Conservation (phyloP, 768 basidiomycete genomes). For the Mycena belliarum region DNA sequence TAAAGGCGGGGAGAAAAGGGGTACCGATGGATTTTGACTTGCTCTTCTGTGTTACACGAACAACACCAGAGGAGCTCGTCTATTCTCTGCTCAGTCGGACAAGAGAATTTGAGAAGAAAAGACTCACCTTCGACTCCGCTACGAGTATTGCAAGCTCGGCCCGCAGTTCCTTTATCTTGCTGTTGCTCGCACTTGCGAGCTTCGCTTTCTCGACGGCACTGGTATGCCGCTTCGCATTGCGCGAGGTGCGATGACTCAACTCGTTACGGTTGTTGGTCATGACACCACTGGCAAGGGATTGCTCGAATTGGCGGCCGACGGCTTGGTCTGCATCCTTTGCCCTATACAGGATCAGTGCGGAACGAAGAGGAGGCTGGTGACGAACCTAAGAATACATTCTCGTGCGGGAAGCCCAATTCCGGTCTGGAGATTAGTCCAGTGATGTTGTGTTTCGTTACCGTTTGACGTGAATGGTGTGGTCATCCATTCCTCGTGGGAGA, state of each 20-base stretch:
- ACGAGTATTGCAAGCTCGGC: background rate
- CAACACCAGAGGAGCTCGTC: background rate
- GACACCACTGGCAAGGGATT: background rate
- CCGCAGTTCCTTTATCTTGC: background rate
- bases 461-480: no score
- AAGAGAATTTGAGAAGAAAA: background rate
- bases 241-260: background rate
- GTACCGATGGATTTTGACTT: background rate
- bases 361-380: no score
- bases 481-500: no score
- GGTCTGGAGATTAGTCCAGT: no score
- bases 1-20: background rate
- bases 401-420: no score
- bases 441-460: no score
- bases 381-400: no score
- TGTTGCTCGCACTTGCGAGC: background rate
- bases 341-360: background rate
- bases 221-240: conserved; percentile 1
- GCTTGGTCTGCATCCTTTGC: background rate
- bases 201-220: background rate
- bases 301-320: background rate
- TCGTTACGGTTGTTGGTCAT: conserved; percentile 3
- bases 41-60: background rate
- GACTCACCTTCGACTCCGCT: background rate
- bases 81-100: background rate